A percentile compares a stretch with the other conserved stretches of the same genome.
Evolutionary conservation across 1,284 basidiomycete genomes (phyloP).

Genomic region (Cystobasidium slooffiae): DNA sequence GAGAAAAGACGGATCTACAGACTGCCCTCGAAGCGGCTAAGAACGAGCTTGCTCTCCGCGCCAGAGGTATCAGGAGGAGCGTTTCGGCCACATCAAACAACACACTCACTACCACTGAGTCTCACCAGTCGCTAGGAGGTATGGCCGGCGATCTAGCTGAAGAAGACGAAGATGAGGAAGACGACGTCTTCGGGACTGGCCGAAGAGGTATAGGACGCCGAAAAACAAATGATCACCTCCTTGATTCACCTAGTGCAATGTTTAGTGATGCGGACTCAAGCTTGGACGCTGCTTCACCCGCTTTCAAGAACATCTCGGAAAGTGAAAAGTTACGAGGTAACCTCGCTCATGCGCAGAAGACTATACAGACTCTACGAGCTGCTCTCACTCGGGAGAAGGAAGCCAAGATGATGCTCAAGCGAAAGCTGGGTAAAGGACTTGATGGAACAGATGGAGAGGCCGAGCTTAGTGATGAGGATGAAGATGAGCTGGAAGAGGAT

Average conservation of each 20-base stretch:
- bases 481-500: slow-evolving; percentile 45
- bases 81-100: slow-evolving; percentile 47
- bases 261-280: slow-evolving; percentile 30
- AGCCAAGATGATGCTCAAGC: slow-evolving; percentile 26
- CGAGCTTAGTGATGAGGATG: slow-evolving; percentile 46
- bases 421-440: slow-evolving; percentile 14
- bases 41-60: slow-evolving; percentile 65
- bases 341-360: slow-evolving; percentile 72
- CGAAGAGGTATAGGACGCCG: slow-evolving; percentile 22
- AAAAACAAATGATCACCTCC: slow-evolving; percentile 42
- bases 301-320: slow-evolving; percentile 54
- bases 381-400: slow-evolving; percentile 61
- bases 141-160: slow-evolving; percentile 66
- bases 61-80: slow-evolving; percentile 46
- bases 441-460: slow-evolving; percentile 6
- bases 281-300: slow-evolving; percentile 18
- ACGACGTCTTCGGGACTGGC: slow-evolving; percentile 66
- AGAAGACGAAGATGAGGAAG: slow-evolving; percentile 58
- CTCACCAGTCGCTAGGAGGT: slow-evolving; percentile 58
- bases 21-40: slow-evolving; percentile 71
- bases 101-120: slow-evolving; percentile 26
- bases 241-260: slow-evolving; percentile 34
- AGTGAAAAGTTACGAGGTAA: slow-evolving; percentile 54
- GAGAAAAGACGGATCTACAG: slow-evolving; percentile 91
- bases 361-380: slow-evolving; percentile 74